Evolutionary conservation across 306 rosid genomes (phyloP).

Genomic region (Ormosia semicastrata): DNA sequence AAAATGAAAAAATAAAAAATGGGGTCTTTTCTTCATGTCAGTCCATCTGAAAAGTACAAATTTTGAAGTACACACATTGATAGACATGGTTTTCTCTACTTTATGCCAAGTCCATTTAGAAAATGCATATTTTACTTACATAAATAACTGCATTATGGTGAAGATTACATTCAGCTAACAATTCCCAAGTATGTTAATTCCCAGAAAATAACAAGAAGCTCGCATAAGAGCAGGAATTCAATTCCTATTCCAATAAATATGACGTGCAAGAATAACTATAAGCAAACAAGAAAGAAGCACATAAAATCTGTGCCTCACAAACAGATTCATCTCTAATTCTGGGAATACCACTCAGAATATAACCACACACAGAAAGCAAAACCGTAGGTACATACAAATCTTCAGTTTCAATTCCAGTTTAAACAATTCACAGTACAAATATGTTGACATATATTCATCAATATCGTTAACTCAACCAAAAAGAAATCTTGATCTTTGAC

Average conservation of each 20-base stretch:
- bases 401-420: constrained; percentile 14
- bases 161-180: neutral
- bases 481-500: constrained; percentile 16
- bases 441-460: constrained; percentile 1
- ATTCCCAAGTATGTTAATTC: neutral
- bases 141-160: neutral
- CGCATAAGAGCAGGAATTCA: constrained; percentile 4
- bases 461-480: constrained; percentile 7
- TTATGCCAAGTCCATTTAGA: neutral
- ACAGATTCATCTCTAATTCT: neutral
- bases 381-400: constrained; percentile 17
- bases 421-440: constrained; percentile 4
- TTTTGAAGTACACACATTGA: constrained; percentile 13
- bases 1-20: too few relatives aligned
- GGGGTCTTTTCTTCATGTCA: constrained; percentile 16
- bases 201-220: neutral
- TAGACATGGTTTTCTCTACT: constrained; percentile 15
- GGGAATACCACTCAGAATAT: neutral
- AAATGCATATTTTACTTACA: neutral
- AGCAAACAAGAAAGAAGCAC: neutral
- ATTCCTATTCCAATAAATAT: neutral
- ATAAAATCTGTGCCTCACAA: neutral
- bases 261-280: neutral
- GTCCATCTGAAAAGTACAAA: constrained; percentile 39
- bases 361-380: neutral